phyloP scores from a whole-genome alignment of 768 basidiomycete species.

The Leccinum aurantiacum region DNA sequence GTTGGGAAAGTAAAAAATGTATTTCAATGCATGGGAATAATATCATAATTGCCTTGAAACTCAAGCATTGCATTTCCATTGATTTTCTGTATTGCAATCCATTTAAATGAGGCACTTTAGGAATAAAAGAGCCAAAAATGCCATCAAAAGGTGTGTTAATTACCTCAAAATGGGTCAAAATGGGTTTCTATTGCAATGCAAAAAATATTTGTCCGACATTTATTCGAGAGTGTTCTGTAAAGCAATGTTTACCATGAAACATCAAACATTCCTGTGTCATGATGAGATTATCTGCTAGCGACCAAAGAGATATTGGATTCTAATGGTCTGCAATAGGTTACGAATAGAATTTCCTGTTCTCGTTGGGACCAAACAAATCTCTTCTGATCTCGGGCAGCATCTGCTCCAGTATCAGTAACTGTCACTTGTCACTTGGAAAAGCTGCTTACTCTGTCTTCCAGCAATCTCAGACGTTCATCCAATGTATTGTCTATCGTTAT shows the following conservation, averaged over 20 bases:
- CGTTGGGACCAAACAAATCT: constrained; percentile 86
- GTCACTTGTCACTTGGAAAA: neutral
- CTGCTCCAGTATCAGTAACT: constrained; percentile 39
- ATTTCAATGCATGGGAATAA: no score
- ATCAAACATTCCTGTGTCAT: neutral
- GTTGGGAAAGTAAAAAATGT: neutral
- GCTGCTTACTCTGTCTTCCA: constrained; percentile 80
- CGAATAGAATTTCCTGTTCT: constrained; percentile 90
- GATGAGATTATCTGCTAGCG: neutral
- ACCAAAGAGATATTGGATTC: neutral
- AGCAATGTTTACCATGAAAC: neutral
- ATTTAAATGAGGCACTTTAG: no score
- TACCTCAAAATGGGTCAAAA: no score
- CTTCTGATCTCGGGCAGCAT: constrained; percentile 95
- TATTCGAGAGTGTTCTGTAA: neutral
- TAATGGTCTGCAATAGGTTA: constrained; percentile 26
- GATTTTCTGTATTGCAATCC: no score
- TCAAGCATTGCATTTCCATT: no score
- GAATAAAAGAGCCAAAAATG: no score
- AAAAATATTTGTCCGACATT: no score
- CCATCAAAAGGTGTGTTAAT: no score
- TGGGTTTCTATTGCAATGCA: no score
- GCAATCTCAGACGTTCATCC: constrained; percentile 82
- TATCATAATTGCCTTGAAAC: no score
- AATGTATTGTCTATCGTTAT: constrained; percentile 95